Conservation (phyloP, 257 asterid species). For the Gentiana dahurica region DNA sequence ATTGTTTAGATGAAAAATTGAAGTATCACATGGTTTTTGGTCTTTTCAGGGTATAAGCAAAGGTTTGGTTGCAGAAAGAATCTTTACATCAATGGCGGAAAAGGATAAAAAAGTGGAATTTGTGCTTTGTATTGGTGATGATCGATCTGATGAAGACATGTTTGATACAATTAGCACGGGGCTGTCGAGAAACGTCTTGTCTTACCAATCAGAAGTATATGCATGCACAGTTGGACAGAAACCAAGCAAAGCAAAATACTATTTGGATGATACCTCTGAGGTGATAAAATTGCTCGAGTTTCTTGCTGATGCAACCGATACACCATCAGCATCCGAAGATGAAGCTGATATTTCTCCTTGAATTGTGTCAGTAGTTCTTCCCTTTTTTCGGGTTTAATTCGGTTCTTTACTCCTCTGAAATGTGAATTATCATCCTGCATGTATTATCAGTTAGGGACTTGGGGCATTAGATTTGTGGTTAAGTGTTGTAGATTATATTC, state of each 20-base stretch:
- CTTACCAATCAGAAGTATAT: constrained; percentile 56
- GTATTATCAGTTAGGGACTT: constrained; percentile 23
- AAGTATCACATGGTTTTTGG: neutral
- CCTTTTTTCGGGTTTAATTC: constrained; percentile 18
- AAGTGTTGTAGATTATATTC: neutral
- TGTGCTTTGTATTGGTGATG: constrained; percentile 85
- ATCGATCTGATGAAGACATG: constrained; percentile 92
- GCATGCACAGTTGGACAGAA: constrained; percentile 88
- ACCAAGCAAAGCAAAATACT: constrained; percentile 85
- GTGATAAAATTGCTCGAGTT: constrained; percentile 70
- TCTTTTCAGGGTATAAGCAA: constrained; percentile 60
- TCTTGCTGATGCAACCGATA: constrained; percentile 66
- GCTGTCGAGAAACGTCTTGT: constrained; percentile 35
- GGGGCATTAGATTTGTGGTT: neutral
- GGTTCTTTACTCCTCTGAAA: constrained; percentile 15
- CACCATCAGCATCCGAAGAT: constrained; percentile 57
- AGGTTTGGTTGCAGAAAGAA: constrained; percentile 69
- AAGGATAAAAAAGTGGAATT: constrained; percentile 55
- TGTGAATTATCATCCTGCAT: constrained; percentile 20
- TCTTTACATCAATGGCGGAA: constrained; percentile 60
- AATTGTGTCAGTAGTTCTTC: constrained; percentile 22
- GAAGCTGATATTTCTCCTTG: constrained; percentile 35
- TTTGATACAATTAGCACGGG: constrained; percentile 62
- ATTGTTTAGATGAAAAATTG: neutral
- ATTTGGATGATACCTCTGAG: constrained; percentile 72